A percentile compares a stretch with the other conserved stretches of the same genome.
phyloP scores from a whole-genome alignment of 1,284 basidiomycete genomes.

The Peniophora sp. region DNA sequence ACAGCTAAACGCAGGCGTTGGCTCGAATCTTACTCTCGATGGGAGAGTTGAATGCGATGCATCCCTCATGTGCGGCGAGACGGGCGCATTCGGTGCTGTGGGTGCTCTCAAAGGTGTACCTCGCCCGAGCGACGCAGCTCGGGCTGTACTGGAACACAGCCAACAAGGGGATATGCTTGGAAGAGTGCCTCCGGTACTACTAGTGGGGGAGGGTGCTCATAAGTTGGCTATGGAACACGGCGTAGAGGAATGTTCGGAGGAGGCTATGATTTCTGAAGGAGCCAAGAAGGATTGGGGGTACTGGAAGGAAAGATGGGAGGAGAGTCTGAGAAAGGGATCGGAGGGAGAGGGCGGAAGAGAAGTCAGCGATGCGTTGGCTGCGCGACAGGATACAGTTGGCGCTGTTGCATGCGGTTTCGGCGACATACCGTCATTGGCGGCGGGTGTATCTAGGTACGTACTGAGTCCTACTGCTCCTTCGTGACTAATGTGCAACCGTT shows the following conservation, averaged over 20 bases:
- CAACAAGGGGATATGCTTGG: constrained; percentile 42
- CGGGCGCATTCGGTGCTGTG: constrained; percentile 54
- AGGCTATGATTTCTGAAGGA: constrained; percentile 37
- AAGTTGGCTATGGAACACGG: constrained; percentile 32
- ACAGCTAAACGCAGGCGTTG: constrained; percentile 36
- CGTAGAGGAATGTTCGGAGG: constrained; percentile 28
- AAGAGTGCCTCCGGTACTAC: constrained; percentile 60
- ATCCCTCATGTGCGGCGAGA: constrained; percentile 53
- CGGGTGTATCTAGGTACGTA: constrained; percentile 67
- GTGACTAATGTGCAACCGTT: not conserved
- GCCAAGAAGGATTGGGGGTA: constrained; percentile 48
- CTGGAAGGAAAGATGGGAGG: constrained; percentile 44
- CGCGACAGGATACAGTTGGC: constrained; percentile 69
- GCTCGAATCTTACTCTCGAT: constrained; percentile 64
- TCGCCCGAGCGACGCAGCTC: constrained; percentile 58
- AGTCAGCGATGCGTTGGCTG: constrained; percentile 14
- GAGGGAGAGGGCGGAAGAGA: constrained; percentile 1
- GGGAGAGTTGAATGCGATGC: constrained; percentile 75
- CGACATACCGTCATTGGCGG: constrained; percentile 35
- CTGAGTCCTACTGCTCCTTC: not conserved
- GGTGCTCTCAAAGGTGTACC: constrained; percentile 61
- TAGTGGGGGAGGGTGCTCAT: constrained; percentile 46
- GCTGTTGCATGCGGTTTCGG: constrained; percentile 44
- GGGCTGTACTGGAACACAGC: constrained; percentile 45
- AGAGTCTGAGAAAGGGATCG: not conserved